Conservation (phyloP, 345 rosid species). For the Cardiospermum halicacabum region DNA sequence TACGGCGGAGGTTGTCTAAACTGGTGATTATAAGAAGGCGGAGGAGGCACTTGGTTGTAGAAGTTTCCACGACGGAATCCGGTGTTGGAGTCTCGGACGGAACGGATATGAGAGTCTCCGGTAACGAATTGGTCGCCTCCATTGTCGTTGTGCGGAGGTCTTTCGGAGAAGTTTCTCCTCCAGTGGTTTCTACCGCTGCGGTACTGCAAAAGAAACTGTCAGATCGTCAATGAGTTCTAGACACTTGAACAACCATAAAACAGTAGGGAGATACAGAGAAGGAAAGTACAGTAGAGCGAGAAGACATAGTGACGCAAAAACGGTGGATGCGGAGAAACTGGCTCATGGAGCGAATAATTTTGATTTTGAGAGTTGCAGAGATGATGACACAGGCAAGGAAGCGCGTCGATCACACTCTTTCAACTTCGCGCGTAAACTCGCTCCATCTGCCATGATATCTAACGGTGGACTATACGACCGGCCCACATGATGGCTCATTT, state of each 20-base stretch:
- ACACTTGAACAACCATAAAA: background rate
- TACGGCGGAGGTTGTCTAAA: constrained; percentile 32
- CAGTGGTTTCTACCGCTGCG: constrained; percentile 51
- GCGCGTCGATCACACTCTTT: constrained; percentile 13
- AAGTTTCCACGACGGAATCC: constrained; percentile 31
- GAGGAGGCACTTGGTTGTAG: constrained; percentile 21
- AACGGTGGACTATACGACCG: too few species aligned
- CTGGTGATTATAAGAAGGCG: constrained; percentile 5
- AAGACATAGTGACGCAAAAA: constrained; percentile 35
- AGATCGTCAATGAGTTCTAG: background rate
- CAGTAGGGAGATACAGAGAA: background rate
- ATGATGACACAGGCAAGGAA: constrained; percentile 15
- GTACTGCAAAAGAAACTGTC: constrained; percentile 32
- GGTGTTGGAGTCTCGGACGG: constrained; percentile 43
- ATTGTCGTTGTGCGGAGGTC: constrained; percentile 22
- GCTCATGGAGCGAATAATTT: constrained; percentile 7
- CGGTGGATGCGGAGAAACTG: constrained; percentile 9
- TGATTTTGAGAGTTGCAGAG: constrained; percentile 23
- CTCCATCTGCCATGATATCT: too few species aligned
- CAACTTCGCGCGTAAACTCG: background rate
- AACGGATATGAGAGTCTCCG: constrained; percentile 44
- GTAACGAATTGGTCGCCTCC: constrained; percentile 32
- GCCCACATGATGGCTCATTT: too few species aligned
- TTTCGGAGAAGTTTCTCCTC: constrained; percentile 53
- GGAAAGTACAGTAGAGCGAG: constrained; percentile 41